These are phyloP conservation scores for Panicum miliaceum DNA, from an alignment of 176 grass and related monocot genomes.

Conservation along the genomic window DNA sequence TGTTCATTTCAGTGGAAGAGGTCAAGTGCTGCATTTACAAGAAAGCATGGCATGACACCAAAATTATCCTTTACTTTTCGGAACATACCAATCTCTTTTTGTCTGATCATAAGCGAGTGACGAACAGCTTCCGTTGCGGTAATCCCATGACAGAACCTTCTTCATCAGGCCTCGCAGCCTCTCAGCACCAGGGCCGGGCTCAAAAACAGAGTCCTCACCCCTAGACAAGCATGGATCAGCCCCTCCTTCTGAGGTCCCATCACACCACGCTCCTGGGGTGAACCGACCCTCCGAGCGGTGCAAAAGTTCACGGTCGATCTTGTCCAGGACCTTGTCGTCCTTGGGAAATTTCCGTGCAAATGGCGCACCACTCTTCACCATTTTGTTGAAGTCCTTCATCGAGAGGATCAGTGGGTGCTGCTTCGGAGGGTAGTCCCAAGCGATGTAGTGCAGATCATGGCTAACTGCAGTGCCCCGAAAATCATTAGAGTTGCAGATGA, in stretches of 20 bases:
- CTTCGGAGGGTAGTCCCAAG: constrained; percentile 90
- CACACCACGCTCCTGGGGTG: constrained; percentile 86
- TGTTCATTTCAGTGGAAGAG: constrained; percentile 42
- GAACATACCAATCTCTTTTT: constrained; percentile 75
- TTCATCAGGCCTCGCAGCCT: constrained; percentile 73
- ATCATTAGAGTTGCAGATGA: constrained; percentile 78
- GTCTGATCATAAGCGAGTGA: constrained; percentile 73
- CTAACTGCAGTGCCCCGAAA: constrained; percentile 68
- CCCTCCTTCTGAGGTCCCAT: constrained; percentile 52
- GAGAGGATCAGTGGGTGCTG: constrained; percentile 80
- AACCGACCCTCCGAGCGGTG: constrained; percentile 62
- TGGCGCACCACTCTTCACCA: constrained; percentile 75
- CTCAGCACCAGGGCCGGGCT: constrained; percentile 67
- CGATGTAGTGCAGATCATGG: constrained; percentile 87
- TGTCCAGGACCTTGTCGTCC: constrained; percentile 80
- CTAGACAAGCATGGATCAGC: constrained; percentile 64
- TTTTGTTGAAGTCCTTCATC: constrained; percentile 71
- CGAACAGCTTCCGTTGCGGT: constrained; percentile 78
- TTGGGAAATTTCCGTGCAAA: constrained; percentile 92
- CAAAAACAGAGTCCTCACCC: constrained; percentile 62
- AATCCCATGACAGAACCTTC: constrained; percentile 68
- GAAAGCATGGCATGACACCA: constrained; percentile 15
- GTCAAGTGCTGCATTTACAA: constrained; percentile 48
- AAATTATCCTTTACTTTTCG: constrained; percentile 39
- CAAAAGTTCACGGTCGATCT: constrained; percentile 79